phyloP scores from a whole-genome alignment of 1,284 basidiomycete species.

The Takashimella tepidaria region DNA sequence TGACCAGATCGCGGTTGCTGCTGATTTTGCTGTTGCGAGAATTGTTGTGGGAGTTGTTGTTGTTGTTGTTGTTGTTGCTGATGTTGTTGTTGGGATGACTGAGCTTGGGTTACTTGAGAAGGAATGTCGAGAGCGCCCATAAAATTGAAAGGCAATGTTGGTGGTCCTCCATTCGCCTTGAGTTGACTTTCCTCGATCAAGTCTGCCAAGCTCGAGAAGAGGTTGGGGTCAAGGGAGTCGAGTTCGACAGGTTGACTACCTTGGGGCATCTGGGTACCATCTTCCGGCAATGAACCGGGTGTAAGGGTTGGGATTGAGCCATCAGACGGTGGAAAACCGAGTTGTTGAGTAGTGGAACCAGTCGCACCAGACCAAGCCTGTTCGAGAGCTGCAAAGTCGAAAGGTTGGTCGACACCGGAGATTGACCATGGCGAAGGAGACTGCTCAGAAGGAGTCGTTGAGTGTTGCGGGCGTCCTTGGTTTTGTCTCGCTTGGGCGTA shows the following conservation, averaged over 20 bases:
- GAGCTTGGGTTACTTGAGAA: background rate
- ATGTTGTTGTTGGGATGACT: conserved; percentile 6
- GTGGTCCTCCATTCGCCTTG: conserved; percentile 1
- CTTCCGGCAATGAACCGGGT: background rate
- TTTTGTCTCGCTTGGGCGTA: conserved; percentile 9
- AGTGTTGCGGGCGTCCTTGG: conserved; percentile 1
- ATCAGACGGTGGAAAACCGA: background rate
- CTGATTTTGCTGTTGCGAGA: conserved; percentile 6
- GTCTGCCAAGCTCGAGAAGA: conserved; percentile 31
- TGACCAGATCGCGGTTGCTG: background rate
- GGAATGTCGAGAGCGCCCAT: background rate
- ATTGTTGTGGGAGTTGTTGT: conserved; percentile 1
- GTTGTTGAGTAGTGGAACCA: background rate
- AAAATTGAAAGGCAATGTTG: background rate
- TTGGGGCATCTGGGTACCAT: background rate
- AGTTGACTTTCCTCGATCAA: conserved; percentile 25
- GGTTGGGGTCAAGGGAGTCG: conserved; percentile 19
- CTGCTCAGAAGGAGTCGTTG: conserved; percentile 31
- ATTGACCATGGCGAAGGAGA: conserved; percentile 27
- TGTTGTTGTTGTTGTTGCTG: conserved; percentile 9
- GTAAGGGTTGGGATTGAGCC: background rate
- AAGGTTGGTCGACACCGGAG: background rate
- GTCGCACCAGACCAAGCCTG: conserved; percentile 1
- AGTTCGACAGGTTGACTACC: background rate
- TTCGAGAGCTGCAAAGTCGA: conserved; percentile 3